A percentile compares a stretch with the other conserved stretches of the same genome.
Conservation (phyloP, 306 rosid species). For the Abrus precatorius region DNA sequence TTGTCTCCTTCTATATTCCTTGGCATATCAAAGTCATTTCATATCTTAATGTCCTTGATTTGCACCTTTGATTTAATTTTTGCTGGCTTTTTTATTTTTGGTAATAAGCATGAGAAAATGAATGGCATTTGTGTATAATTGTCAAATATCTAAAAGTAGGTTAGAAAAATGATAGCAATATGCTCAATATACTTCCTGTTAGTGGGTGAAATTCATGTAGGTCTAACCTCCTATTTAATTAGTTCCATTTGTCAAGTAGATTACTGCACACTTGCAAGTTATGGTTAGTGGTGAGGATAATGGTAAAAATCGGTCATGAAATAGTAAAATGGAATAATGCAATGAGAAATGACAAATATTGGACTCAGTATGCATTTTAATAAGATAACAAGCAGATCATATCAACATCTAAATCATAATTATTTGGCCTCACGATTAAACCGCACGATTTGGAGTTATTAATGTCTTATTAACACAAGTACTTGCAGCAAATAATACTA, state of each 20-base stretch:
- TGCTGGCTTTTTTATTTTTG: constrained; percentile 29
- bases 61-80: neutral
- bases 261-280: neutral
- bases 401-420: constrained; percentile 14
- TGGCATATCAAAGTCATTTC: constrained; percentile 25
- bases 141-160: constrained; percentile 4
- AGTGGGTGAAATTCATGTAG: neutral
- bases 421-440: neutral
- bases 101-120: neutral
- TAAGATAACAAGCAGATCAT: neutral
- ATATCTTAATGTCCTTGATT: neutral
- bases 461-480: neutral
- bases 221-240: neutral
- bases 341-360: constrained; percentile 13
- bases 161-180: neutral
- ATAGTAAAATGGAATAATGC: constrained; percentile 7
- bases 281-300: constrained; percentile 18
- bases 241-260: neutral
- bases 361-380: neutral
- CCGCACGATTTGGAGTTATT: neutral
- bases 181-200: neutral
- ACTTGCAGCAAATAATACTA: constrained; percentile 1
- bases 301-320: neutral
- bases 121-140: neutral
- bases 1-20: constrained; percentile 37